These are phyloP conservation scores for Colletotrichum costaricense DNA, from an alignment of 2,329 filamentous ascomycete genomes.

Conservation along the genomic window DNA sequence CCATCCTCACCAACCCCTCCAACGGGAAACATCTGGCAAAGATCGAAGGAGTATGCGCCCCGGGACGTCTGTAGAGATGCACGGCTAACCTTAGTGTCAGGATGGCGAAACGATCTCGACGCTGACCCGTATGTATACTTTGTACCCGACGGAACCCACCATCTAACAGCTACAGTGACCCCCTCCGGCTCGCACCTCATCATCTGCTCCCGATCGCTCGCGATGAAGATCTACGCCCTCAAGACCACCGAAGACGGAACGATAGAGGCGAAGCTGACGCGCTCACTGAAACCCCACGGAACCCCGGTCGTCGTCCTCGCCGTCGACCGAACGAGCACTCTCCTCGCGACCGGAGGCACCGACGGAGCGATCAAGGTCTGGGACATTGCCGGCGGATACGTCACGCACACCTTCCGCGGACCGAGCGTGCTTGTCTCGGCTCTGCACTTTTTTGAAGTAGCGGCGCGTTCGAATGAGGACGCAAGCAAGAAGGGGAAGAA, in stretches of 20 bases:
- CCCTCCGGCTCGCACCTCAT: conserved; percentile 89
- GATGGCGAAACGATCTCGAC: conserved; percentile 86
- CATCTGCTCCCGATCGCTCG: conserved; percentile 92
- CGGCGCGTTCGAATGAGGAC: conserved; percentile 54
- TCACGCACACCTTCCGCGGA: conserved; percentile 94
- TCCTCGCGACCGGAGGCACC: conserved; percentile 91
- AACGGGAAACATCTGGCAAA: conserved; percentile 85
- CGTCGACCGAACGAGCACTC: conserved; percentile 86
- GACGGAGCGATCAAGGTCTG: conserved; percentile 96
- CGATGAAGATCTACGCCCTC: conserved; percentile 91
- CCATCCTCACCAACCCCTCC: conserved; percentile 84
- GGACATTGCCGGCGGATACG: conserved; percentile 91
- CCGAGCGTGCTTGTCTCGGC: conserved; percentile 93
- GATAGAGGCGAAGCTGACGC: conserved; percentile 75
- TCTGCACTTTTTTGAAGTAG: conserved; percentile 88
- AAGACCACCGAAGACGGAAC: conserved; percentile 66
- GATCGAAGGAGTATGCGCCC: conserved; percentile 80
- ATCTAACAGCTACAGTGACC: conserved; percentile 70
- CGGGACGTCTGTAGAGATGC: conserved; percentile 22
- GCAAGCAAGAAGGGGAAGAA: conserved; percentile 55
- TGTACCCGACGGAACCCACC: neutral
- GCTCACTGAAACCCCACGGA: conserved; percentile 88
- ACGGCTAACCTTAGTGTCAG: conserved; percentile 52
- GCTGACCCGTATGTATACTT: conserved; percentile 24
- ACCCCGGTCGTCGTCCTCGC: conserved; percentile 90